These are phyloP conservation scores for Reticulascus tulasneorum DNA, from an alignment of 2,329 filamentous ascomycete genomes.

Conservation along the genomic window DNA sequence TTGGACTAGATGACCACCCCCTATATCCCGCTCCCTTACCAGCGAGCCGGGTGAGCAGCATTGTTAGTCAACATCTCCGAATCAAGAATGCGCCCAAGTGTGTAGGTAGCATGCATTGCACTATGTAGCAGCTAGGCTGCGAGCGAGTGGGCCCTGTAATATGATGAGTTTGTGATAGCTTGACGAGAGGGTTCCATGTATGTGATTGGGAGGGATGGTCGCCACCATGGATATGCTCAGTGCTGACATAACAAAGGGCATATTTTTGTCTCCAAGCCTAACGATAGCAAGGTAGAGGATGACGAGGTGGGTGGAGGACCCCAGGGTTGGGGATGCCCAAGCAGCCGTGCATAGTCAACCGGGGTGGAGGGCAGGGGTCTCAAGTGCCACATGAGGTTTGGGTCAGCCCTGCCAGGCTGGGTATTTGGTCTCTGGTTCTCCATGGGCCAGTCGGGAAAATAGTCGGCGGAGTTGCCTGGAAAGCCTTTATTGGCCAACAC, in stretches of 20 bases:
- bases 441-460: conserved; percentile 1
- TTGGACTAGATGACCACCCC: not conserved
- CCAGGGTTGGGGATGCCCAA: conserved; percentile 4
- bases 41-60: conserved; percentile 1
- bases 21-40: not conserved
- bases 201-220: conserved; percentile 5
- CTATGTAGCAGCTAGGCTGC: no score
- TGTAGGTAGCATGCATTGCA: not conserved
- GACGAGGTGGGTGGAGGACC: conserved; percentile 5
- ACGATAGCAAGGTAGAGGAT: not conserved
- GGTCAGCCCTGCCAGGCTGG: conserved; percentile 9
- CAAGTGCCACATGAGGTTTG: no score
- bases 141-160: no score
- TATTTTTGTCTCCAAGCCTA: conserved; percentile 7
- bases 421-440: not conserved
- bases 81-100: not conserved
- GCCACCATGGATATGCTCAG: not conserved
- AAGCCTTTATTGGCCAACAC: not conserved
- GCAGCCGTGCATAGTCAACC: not conserved
- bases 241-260: conserved; percentile 12
- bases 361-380: not conserved
- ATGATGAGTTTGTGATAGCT: not conserved
- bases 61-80: not conserved
- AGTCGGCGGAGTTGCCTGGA: not conserved
- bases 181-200: not conserved